Conservation (phyloP, 2,329 filamentous ascomycete genomes). For the Septoria linicola region DNA sequence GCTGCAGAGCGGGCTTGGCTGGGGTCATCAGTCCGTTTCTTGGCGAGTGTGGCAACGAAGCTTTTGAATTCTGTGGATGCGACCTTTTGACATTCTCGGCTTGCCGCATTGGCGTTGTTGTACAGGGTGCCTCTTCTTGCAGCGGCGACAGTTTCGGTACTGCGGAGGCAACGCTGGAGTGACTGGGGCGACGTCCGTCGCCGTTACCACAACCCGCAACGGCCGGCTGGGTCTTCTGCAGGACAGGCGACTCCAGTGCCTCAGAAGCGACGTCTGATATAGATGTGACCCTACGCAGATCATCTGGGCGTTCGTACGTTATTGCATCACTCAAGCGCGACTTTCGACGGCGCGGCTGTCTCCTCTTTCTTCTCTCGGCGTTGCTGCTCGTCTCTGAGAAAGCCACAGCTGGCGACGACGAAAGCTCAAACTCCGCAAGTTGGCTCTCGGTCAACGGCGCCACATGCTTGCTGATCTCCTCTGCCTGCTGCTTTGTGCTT, state of each 20-base stretch:
- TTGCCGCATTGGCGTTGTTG: too few species aligned
- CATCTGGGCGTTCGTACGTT: not conserved
- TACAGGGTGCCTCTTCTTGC: too few species aligned
- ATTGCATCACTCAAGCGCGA: not conserved
- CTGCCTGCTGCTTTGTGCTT: not conserved
- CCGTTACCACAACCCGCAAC: too few species aligned
- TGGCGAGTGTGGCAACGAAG: too few species aligned
- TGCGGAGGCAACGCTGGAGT: too few species aligned
- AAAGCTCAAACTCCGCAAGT: not conserved
- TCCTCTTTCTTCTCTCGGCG: not conserved
- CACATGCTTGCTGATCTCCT: not conserved
- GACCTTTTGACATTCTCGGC: too few species aligned
- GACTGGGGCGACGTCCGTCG: too few species aligned
- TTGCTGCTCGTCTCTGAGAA: not conserved
- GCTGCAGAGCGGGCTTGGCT: not conserved
- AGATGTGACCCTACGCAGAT: too few species aligned
- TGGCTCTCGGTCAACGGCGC: not conserved
- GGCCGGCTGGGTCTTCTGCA: too few species aligned
- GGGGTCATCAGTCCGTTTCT: not conserved
- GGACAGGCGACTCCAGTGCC: not conserved
- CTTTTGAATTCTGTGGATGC: too few species aligned
- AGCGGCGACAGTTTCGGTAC: too few species aligned
- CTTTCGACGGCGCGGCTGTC: not conserved
- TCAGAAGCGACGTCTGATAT: not conserved
- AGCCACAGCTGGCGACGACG: too few species aligned